Base-by-base conservation (phyloP, 176 grass and related monocot genomes). In the Carex pumila region DNA sequence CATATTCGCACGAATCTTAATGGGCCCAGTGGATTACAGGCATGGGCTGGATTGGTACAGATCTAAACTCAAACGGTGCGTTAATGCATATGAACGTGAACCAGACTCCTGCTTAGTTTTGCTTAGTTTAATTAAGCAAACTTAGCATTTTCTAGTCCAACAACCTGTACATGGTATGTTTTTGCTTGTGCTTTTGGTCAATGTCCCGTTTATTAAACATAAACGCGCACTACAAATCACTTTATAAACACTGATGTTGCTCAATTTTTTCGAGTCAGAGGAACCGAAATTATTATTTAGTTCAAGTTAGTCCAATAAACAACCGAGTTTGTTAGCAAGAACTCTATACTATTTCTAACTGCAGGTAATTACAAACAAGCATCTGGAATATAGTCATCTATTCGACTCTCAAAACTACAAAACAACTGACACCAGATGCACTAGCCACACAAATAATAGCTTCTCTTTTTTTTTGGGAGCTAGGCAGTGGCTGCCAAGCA, bases 341-440 rank as follows among this genome's bases (percentile, higher is more conserved):
- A 81, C 30, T 61, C 79, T 14, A 61, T 81, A 61, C 78, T 45
- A 81, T 81, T 60, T 18, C 36, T 45, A 61, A 10, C 37, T 43
- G 34, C 17, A 45, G 59, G 59, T 81, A 81, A 81, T 81, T 81
- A 81, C 79, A 81, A 81, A 41, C 58, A 81, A 64, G 61, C 80
- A 83, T 83, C 62, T 67, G 60, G 37, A 66, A 83, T 50, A 52
- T 65, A 83, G 19, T 83, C 39, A 83, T 31, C 45, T 83, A 62
- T 83, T 73, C 70, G 10, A 45, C 59, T 81, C 57, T 59, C 80
- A 83, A 83, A 83, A 67, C 80, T 83, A 65, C 61, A 37, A 82
- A 66, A 30, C 56, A 65, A 66, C 61, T 8, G 1, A 25, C 34
- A 83, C 80, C 80, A 68, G 61, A 83, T 64, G 60, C 60, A 83